Evolutionary conservation across 129 eudicot genomes (phyloP).

Genomic region (Dittrichia graveolens): DNA sequence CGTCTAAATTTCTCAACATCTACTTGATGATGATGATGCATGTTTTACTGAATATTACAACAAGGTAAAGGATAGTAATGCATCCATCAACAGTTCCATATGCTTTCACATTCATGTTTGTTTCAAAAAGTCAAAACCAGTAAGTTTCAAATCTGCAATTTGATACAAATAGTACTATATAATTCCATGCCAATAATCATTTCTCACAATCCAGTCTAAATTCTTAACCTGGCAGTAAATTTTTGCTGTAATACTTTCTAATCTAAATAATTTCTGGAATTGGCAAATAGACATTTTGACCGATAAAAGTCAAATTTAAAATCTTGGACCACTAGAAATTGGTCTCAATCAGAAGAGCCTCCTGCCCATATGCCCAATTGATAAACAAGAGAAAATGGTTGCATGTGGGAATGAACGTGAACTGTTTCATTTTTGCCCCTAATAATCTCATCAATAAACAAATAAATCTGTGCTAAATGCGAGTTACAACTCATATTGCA

Average conservation of each 20-base stretch:
- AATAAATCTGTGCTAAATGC: conserved; percentile 19
- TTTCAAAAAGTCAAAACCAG: conserved; percentile 22
- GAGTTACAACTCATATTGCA: conserved; percentile 39
- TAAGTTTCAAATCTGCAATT: conserved; percentile 12
- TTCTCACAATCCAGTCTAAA: neutral
- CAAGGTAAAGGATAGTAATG: neutral
- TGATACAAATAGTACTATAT: neutral
- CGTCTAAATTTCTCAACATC: too few species aligned
- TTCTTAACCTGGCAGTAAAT: neutral
- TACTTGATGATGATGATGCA: neutral
- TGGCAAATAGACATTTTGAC: conserved; percentile 21
- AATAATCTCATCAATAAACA: conserved; percentile 21
- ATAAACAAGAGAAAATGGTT: conserved; percentile 21
- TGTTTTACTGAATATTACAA: neutral
- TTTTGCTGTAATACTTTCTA: conserved; percentile 2
- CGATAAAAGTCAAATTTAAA: conserved; percentile 30
- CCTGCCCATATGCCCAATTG: neutral
- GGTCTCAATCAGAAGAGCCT: neutral
- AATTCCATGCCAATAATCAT: neutral
- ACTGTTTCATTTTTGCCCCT: conserved; percentile 30
- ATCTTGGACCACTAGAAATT: conserved; percentile 23
- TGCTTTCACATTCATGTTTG: conserved; percentile 20
- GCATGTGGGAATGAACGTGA: conserved; percentile 40
- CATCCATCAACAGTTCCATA: conserved; percentile 1
- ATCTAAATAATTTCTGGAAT: neutral